Base-by-base conservation (phyloP, 1,139 yeast species). In the Debaryomyces singareniensis region DNA sequence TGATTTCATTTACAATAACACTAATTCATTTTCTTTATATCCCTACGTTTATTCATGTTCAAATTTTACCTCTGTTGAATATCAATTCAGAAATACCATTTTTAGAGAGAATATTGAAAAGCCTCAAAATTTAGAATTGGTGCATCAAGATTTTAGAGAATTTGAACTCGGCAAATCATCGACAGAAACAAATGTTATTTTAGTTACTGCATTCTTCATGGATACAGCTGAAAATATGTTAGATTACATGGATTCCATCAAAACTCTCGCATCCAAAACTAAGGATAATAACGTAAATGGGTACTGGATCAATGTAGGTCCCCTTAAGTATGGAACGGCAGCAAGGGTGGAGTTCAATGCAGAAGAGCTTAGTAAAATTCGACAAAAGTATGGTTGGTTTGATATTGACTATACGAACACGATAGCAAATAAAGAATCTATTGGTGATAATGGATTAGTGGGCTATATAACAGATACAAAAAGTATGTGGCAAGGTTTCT, bases 221-320 rank as follows among this genome's bases (percentile, higher is more conserved):
- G 96, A 86, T 49, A 86, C 96, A 0, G 95, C 96, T 1, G 94
- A 85, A 45, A 84, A 85, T 44, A 49, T 84, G 28, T 63, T 86
- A 39, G 79, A 75, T 23, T 86, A 86, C 48, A 53, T 86, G 28
- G 82, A 80, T 31, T 55, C 78, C 1, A 75, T 86, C 22, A 68
- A 68, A 32, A 45, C 55, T 10, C 49, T 83, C 28, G 50, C 69
- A 2, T 44, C 49, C 4, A 65, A 67, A n/a, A 56, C 56, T 3
- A 62, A 60, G 15, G 42, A 40, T 21, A 35, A 35, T 20, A 34
- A 35, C 3, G 36, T 47, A n/a, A 54, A 58, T 7, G 76, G 83
- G 0, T 65, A 66, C 32, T 86, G 95, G 96, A 75, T 86, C 38
- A 86, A 86, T 48, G 68, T 75, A 13, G 96, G 96, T 0, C 96